Conservation (phyloP, 495 filamentous ascomycete species). For the Lasiosphaeria hispida region DNA sequence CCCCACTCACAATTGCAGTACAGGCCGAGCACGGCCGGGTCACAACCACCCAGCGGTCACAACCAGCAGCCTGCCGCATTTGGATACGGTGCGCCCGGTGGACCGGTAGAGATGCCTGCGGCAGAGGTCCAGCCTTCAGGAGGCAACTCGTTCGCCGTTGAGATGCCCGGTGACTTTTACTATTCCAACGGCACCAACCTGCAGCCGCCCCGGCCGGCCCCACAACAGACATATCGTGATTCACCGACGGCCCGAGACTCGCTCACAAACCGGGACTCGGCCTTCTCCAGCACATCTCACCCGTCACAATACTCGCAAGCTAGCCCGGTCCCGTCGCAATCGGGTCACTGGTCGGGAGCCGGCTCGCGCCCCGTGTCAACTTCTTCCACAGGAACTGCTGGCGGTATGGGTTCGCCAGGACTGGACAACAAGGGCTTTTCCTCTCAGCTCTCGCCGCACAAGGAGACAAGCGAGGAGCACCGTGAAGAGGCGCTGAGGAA, state of each 20-base stretch:
- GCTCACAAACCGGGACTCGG: slow-evolving; percentile 30
- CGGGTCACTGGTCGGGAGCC: slow-evolving; percentile 23
- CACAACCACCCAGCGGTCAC: slow-evolving; percentile 6
- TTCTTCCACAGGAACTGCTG: slow-evolving; percentile 27
- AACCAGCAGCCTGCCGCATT: slow-evolving; percentile 7
- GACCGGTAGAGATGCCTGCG: slow-evolving; percentile 26
- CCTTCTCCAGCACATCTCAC: slow-evolving; percentile 29
- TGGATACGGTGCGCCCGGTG: slow-evolving; percentile 13
- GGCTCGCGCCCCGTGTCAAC: slow-evolving; percentile 35
- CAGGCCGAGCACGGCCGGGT: slow-evolving; percentile 24
- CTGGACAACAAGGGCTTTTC: slow-evolving; percentile 38
- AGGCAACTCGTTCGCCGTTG: slow-evolving; percentile 31
- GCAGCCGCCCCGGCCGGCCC: slow-evolving; percentile 19
- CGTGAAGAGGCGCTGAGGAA: slow-evolving; percentile 26
- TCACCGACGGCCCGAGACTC: not conserved
- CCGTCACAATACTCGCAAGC: slow-evolving; percentile 25
- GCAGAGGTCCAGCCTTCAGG: slow-evolving; percentile 3
- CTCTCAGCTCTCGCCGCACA: slow-evolving; percentile 34
- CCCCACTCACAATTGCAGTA: slow-evolving; percentile 4
- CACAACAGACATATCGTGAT: not conserved
- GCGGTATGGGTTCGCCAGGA: slow-evolving; percentile 32
- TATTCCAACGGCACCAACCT: slow-evolving; percentile 18
- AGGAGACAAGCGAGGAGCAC: slow-evolving; percentile 42
- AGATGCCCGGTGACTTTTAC: slow-evolving; percentile 48
- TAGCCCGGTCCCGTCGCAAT: slow-evolving; percentile 31